A percentile compares a stretch with the other conserved stretches of the same genome.
Evolutionary conservation across 192 early-diverging fungal genomes (phyloP).

Genomic region (Lunasporangiospora selenospora): DNA sequence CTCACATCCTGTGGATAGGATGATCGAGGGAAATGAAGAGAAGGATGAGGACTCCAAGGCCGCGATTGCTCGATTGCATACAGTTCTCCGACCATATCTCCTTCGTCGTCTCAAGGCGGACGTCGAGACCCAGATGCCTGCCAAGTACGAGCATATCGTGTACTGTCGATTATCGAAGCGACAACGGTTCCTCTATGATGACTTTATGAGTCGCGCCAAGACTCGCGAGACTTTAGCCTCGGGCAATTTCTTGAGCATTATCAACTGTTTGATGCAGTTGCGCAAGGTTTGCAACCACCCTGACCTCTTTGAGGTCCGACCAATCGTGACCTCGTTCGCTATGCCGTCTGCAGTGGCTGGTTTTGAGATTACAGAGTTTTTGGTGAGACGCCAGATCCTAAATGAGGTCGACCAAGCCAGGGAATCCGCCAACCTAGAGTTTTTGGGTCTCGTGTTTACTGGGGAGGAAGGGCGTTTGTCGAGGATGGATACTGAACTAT

Average conservation of each 20-base stretch:
- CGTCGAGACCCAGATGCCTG: conserved; percentile 72
- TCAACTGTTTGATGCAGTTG: conserved; percentile 78
- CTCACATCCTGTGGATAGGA: conserved; percentile 82
- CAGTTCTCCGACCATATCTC: conserved; percentile 67
- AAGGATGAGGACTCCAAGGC: conserved; percentile 58
- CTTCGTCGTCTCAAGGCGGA: conserved; percentile 70
- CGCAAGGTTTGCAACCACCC: conserved; percentile 66
- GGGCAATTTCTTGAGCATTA: conserved; percentile 79
- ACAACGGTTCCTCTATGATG: conserved; percentile 77
- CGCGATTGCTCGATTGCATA: conserved; percentile 67
- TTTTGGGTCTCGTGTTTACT: conserved; percentile 51
- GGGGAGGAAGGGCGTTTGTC: conserved; percentile 27
- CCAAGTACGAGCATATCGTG: conserved; percentile 71
- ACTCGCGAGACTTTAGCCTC: conserved; percentile 75
- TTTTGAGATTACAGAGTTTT: conserved; percentile 45
- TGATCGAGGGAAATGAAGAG: conserved; percentile 66
- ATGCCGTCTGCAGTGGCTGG: conserved; percentile 50
- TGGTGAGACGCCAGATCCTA: conserved; percentile 44
- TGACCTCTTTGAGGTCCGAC: conserved; percentile 62
- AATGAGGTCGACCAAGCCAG: conserved; percentile 31
- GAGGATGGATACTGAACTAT: conserved; percentile 22
- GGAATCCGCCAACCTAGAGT: conserved; percentile 42
- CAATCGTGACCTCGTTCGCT: conserved; percentile 67
- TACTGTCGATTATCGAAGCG: conserved; percentile 74
- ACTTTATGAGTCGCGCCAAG: conserved; percentile 83